Evolutionary conservation across 2,329 filamentous ascomycete genomes (phyloP).

Genomic region (Colletotrichum phormii): DNA sequence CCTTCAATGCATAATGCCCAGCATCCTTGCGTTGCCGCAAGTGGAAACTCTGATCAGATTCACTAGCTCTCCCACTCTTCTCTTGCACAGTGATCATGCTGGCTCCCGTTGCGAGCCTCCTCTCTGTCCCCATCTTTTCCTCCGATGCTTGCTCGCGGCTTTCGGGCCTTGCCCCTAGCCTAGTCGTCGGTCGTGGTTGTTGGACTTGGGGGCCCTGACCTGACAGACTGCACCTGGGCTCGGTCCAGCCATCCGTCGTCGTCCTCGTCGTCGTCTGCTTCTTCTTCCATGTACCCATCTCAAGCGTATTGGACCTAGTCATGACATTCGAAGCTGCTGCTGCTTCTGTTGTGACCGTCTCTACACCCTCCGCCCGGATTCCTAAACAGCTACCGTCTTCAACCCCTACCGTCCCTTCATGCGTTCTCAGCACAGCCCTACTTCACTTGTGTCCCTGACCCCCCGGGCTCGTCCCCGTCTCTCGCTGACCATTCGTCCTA

Average conservation of each 20-base stretch:
- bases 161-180: slow-evolving; percentile 33
- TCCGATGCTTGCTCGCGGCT: slow-evolving; percentile 34
- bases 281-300: slow-evolving; percentile 18
- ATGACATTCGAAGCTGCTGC: slow-evolving; percentile 26
- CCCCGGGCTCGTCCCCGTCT: slow-evolving; percentile 35
- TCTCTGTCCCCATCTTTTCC: slow-evolving; percentile 36
- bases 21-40: slow-evolving; percentile 45
- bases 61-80: slow-evolving; percentile 34
- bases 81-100: slow-evolving; percentile 41
- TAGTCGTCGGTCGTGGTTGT: slow-evolving; percentile 21
- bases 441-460: slow-evolving; percentile 36
- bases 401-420: slow-evolving; percentile 45
- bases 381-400: slow-evolving; percentile 45
- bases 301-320: slow-evolving; percentile 30
- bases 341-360: slow-evolving; percentile 31
- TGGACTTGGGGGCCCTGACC: slow-evolving; percentile 24
- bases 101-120: slow-evolving; percentile 42
- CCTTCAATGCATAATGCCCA: slow-evolving; percentile 49
- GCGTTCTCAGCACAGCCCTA: slow-evolving; percentile 46
- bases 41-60: slow-evolving; percentile 46
- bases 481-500: slow-evolving; percentile 41
- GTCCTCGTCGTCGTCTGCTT: not conserved
- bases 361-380: slow-evolving; percentile 41
- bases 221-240: slow-evolving; percentile 26
- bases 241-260: slow-evolving; percentile 31